Evolutionary conservation across 2,329 filamentous ascomycete species (phyloP).

Genomic region (Phyllosticta capitalensis): DNA sequence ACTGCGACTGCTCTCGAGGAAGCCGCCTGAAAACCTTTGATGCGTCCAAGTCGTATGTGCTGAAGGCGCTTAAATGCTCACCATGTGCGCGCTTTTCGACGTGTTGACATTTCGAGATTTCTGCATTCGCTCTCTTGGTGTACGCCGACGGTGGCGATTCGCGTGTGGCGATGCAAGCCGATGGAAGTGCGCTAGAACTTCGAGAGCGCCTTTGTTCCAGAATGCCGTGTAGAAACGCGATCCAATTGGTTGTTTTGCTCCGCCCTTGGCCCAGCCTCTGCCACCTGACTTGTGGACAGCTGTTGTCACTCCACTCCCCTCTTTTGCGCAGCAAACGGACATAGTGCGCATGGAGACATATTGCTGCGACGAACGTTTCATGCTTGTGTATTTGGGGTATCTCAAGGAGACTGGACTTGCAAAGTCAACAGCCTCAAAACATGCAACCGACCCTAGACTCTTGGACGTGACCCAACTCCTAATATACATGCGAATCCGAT

Average conservation of each 20-base stretch:
- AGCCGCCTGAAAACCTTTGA: no score
- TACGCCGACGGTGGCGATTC: neutral
- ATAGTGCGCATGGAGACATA: neutral
- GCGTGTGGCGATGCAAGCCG: neutral
- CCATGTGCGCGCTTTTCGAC: no score
- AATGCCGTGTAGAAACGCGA: neutral
- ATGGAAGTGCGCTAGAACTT: neutral
- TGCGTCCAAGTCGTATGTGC: no score
- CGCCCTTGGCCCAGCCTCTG: neutral
- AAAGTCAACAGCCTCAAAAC: slow-evolving; percentile 2
- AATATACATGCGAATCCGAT: slow-evolving; percentile 4
- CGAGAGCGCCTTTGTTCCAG: neutral
- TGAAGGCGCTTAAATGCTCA: no score
- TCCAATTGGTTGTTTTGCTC: neutral
- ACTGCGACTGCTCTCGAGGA: no score
- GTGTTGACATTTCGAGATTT: neutral
- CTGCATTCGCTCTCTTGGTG: neutral
- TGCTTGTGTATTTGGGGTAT: slow-evolving; percentile 10
- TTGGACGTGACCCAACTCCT: slow-evolving; percentile 5
- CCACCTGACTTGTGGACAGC: neutral
- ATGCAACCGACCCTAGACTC: neutral
- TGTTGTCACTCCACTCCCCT: neutral
- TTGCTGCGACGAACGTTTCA: neutral
- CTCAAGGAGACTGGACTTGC: slow-evolving; percentile 9
- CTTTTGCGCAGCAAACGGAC: neutral